Percentiles rank a stretch among this genome's conserved stretches.
Conservation (phyloP, 257 asterid species). For the Solanum medicagineum region DNA sequence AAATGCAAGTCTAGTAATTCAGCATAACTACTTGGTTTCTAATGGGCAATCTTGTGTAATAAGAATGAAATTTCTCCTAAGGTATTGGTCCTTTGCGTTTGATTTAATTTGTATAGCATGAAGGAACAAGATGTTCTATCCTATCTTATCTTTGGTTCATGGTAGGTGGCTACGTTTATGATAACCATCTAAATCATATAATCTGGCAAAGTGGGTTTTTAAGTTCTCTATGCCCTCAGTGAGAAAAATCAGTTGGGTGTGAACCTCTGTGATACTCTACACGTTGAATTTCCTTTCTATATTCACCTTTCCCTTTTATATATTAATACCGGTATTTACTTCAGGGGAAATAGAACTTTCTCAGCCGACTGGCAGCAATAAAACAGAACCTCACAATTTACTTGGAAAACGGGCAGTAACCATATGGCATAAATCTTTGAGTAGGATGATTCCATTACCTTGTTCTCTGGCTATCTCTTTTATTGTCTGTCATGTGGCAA, state of each 20-base stretch:
- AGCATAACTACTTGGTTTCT: neutral
- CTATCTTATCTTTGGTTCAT: neutral
- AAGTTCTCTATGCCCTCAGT: neutral
- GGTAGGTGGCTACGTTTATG: neutral
- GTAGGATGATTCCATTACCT: constrained; percentile 36
- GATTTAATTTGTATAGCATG: neutral
- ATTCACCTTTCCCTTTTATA: neutral
- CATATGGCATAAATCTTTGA: constrained; percentile 51
- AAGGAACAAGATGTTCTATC: neutral
- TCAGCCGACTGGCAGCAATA: constrained; percentile 11
- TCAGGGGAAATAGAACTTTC: constrained; percentile 37
- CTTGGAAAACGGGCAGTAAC: constrained; percentile 44
- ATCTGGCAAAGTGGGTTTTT: neutral
- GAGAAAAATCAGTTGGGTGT: neutral
- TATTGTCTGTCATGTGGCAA: constrained; percentile 65
- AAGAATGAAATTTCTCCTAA: neutral
- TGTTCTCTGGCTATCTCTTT: constrained; percentile 53
- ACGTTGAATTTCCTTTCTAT: neutral
- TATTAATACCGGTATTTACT: neutral
- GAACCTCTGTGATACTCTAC: neutral
- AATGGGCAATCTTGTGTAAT: neutral
- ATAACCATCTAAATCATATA: neutral
- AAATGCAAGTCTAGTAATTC: neutral
- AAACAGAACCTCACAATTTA: constrained; percentile 46
- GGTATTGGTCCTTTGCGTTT: neutral